Evolutionary conservation across 306 rosid species (phyloP).

Genomic region (Cucumis melo): DNA sequence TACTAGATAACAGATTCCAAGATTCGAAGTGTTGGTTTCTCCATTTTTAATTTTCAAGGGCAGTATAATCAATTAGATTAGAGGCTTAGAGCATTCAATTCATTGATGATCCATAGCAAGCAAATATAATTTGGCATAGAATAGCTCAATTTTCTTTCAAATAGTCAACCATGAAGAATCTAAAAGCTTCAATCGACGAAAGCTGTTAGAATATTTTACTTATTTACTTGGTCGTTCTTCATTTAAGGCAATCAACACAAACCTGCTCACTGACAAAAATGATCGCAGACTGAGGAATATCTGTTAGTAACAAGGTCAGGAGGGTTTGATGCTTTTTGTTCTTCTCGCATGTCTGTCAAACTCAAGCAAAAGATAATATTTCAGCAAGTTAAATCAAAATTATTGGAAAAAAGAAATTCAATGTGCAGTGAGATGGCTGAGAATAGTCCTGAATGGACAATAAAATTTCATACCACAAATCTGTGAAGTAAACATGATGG

Average conservation of each 20-base stretch:
- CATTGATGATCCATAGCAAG: background rate
- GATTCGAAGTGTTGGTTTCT: background rate
- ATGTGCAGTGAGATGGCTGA: background rate
- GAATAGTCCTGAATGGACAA: background rate
- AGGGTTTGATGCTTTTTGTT: slow-evolving; percentile 43
- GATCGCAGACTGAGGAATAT: slow-evolving; percentile 63
- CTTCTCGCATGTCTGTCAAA: slow-evolving; percentile 40
- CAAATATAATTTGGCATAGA: background rate
- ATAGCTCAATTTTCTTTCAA: background rate
- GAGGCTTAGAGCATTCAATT: background rate
- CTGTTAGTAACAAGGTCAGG: slow-evolving; percentile 52
- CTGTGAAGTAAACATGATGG: slow-evolving; percentile 64
- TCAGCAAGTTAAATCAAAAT: background rate
- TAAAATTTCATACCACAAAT: slow-evolving; percentile 44
- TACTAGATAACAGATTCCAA: no score
- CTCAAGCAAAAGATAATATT: slow-evolving; percentile 13
- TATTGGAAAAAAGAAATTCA: background rate
- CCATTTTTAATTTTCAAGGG: background rate
- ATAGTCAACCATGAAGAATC: background rate
- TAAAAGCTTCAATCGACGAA: background rate
- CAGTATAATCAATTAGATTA: no score
- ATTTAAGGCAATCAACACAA: background rate
- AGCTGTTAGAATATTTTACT: background rate
- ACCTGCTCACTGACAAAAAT: slow-evolving; percentile 79
- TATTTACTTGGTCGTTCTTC: background rate